Conservation (phyloP, 192 early-diverging fungal species). For the Linnemannia elongata region DNA sequence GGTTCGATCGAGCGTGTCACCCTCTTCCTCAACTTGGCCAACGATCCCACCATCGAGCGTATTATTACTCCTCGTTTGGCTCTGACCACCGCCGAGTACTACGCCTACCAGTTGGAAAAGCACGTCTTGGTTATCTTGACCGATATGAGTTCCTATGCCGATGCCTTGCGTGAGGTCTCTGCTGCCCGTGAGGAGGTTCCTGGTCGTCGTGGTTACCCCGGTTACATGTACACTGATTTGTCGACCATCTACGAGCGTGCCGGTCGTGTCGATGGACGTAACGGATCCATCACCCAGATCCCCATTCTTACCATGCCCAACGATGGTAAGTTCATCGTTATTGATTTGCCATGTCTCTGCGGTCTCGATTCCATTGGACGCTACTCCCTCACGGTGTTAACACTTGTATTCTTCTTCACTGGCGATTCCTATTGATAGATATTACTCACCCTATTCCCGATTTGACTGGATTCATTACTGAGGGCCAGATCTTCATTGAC, state of each 20-base stretch:
- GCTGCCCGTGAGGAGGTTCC: slow-evolving; percentile 99
- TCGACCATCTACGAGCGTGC: slow-evolving; percentile 99
- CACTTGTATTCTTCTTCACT: background rate
- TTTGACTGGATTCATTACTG: slow-evolving; percentile 99
- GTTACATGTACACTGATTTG: slow-evolving; percentile 99
- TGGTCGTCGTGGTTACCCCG: slow-evolving; percentile 98
- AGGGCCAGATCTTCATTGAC: slow-evolving; percentile 99
- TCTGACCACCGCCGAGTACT: slow-evolving; percentile 99
- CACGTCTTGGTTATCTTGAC: slow-evolving; percentile 99
- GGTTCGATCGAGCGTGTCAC: slow-evolving; percentile 99
- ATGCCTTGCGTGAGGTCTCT: slow-evolving; percentile 99
- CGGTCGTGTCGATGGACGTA: slow-evolving; percentile 96
- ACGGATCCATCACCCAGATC: slow-evolving; percentile 99
- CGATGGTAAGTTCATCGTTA: slow-evolving; percentile 78
- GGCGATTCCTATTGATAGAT: slow-evolving; percentile 63
- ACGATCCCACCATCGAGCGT: slow-evolving; percentile 99
- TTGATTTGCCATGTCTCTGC: background rate
- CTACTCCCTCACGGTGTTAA: background rate
- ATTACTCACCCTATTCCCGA: slow-evolving; percentile 99
- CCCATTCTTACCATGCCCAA: slow-evolving; percentile 99
- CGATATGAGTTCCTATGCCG: slow-evolving; percentile 99
- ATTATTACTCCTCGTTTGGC: slow-evolving; percentile 99
- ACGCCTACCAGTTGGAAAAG: slow-evolving; percentile 99
- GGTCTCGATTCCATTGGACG: background rate
- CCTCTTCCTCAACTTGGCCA: slow-evolving; percentile 99